A percentile compares a stretch with the other conserved stretches of the same genome.
Conservation (phyloP, 1,284 basidiomycete species). For the Heterobasidion irregulare region DNA sequence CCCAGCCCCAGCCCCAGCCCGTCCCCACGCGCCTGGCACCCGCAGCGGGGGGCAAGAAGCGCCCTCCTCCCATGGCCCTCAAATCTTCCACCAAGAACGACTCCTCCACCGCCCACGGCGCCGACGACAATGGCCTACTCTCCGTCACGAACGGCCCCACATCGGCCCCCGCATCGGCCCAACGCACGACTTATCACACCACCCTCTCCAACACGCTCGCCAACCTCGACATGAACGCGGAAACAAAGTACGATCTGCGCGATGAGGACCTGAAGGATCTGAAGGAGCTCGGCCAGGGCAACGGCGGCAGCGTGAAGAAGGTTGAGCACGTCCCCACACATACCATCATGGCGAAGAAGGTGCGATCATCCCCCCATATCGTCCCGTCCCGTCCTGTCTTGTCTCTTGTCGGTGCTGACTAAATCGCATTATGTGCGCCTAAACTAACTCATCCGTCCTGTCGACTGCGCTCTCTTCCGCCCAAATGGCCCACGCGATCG, state of each 20-base stretch:
- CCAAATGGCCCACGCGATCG: neutral
- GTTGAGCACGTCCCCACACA: slow-evolving; percentile 90
- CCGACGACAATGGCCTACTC: slow-evolving; percentile 27
- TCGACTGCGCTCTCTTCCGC: too few relatives aligned
- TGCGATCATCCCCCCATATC: slow-evolving; percentile 23
- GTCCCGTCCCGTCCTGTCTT: neutral
- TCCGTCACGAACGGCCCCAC: slow-evolving; percentile 27
- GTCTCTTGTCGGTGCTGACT: neutral
- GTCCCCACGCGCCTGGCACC: slow-evolving; percentile 27
- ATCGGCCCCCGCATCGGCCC: slow-evolving; percentile 29
- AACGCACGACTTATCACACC: slow-evolving; percentile 59
- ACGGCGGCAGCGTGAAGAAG: slow-evolving; percentile 94
- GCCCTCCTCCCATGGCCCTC: slow-evolving; percentile 56
- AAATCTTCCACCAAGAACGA: slow-evolving; percentile 27
- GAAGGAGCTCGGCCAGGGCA: slow-evolving; percentile 91
- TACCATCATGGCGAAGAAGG: slow-evolving; percentile 94
- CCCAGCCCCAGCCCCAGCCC: slow-evolving; percentile 29
- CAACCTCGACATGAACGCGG: slow-evolving; percentile 65
- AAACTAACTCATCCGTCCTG: too few relatives aligned
- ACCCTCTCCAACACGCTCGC: slow-evolving; percentile 69
- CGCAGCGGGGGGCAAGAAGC: slow-evolving; percentile 37
- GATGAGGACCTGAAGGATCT: slow-evolving; percentile 81
- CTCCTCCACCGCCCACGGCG: slow-evolving; percentile 27
- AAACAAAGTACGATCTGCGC: slow-evolving; percentile 69
- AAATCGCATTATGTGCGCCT: neutral